Conservation (phyloP, 2,329 filamentous ascomycete species). For the Colletotrichum tofieldiae region DNA sequence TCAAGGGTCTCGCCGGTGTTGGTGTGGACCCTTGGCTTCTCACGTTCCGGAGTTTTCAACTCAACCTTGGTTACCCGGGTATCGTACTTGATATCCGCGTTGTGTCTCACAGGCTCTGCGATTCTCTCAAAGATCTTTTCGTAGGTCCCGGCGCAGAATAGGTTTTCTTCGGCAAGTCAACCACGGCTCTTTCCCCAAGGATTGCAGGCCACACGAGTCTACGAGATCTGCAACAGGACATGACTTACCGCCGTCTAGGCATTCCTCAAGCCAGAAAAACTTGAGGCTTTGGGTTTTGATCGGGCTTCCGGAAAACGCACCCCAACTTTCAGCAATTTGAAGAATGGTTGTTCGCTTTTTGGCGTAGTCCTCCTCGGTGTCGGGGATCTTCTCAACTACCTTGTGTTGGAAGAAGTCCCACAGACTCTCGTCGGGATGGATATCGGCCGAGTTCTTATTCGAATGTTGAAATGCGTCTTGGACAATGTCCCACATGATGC, state of each 20-base stretch:
- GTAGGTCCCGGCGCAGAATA: conserved; percentile 74
- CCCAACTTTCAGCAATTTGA: conserved; percentile 77
- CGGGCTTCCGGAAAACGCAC: conserved; percentile 78
- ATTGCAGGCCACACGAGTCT: conserved; percentile 1
- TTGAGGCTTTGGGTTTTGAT: conserved; percentile 78
- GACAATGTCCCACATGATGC: conserved; percentile 78
- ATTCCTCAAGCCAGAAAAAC: conserved; percentile 85
- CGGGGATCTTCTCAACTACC: conserved; percentile 62
- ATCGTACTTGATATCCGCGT: conserved; percentile 68
- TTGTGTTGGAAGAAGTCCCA: conserved; percentile 68
- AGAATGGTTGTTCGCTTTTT: conserved; percentile 61
- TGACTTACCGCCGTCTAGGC: conserved; percentile 77
- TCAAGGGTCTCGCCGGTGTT: conserved; percentile 60
- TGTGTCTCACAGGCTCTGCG: conserved; percentile 69
- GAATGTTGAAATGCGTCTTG: conserved; percentile 78
- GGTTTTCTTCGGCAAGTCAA: conserved; percentile 62
- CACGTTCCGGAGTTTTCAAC: conserved; percentile 48
- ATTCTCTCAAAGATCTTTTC: conserved; percentile 71
- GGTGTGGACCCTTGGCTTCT: conserved; percentile 60
- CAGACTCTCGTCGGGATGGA: conserved; percentile 64
- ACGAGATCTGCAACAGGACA: conserved; percentile 48
- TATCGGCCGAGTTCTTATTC: conserved; percentile 68
- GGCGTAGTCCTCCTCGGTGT: conserved; percentile 58
- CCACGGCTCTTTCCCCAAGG: not conserved
- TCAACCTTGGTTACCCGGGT: conserved; percentile 64